Evolutionary conservation across 768 basidiomycete species (phyloP).

Genomic region (Suillus ampliporus): DNA sequence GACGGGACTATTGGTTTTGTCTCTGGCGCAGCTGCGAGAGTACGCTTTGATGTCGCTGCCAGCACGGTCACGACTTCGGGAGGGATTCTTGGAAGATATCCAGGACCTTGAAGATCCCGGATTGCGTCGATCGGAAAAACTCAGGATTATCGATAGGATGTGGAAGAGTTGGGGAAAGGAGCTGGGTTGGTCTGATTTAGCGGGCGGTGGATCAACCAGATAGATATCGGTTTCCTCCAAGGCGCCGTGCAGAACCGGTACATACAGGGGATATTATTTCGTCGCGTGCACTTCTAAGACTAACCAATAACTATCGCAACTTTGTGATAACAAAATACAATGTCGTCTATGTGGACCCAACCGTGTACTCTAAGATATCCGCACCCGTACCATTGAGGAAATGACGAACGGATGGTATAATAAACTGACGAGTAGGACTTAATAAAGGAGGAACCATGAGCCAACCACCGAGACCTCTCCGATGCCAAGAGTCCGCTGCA

Average conservation of each 20-base stretch:
- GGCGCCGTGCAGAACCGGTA: not conserved
- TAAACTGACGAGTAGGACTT: constrained; percentile 57
- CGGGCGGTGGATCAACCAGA: constrained; percentile 13
- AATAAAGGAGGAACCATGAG: constrained; percentile 64
- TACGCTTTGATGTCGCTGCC: constrained; percentile 68
- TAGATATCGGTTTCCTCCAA: not conserved
- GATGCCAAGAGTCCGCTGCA: constrained; percentile 75
- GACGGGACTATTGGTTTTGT: constrained; percentile 75
- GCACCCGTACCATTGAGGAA: constrained; percentile 11
- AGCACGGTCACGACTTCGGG: constrained; percentile 61
- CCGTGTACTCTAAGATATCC: constrained; percentile 1
- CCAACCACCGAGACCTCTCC: constrained; percentile 70
- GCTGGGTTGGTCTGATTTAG: constrained; percentile 61
- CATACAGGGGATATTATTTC: not conserved
- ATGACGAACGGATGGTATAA: constrained; percentile 43
- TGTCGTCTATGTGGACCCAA: not conserved
- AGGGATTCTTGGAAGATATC: constrained; percentile 87
- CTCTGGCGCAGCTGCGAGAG: constrained; percentile 65
- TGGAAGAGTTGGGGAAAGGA: constrained; percentile 84
- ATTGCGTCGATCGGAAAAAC: constrained; percentile 71
- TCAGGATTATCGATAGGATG: constrained; percentile 82
- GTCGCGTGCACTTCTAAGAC: not conserved
- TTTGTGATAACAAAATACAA: not conserved
- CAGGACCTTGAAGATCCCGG: constrained; percentile 78
- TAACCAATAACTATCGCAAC: not conserved